A percentile compares a stretch with the other conserved stretches of the same genome.
These are phyloP conservation scores for Secale cereale DNA, from an alignment of 176 grass and related monocot species.

Conservation along the genomic window DNA sequence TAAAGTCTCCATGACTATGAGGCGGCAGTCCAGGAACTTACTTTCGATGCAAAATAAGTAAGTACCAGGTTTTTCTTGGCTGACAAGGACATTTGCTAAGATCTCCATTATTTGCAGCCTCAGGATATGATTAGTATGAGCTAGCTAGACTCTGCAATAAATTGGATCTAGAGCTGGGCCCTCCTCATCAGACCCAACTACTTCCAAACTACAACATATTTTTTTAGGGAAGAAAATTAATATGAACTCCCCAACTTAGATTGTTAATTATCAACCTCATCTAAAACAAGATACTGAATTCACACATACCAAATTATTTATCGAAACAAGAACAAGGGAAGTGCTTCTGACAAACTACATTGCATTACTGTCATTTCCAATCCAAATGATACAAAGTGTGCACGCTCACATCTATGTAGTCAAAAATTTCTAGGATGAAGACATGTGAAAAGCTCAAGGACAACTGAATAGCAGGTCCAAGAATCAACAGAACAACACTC, in stretches of 20 bases:
- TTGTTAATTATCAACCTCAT: background rate
- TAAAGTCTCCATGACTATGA: background rate
- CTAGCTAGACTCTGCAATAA: background rate
- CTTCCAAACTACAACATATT: background rate
- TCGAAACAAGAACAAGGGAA: background rate
- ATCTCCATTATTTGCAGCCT: constrained; percentile 17
- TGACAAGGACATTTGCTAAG: constrained; percentile 2
- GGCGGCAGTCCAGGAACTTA: background rate
- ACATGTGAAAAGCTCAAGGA: background rate
- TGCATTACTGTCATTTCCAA: background rate
- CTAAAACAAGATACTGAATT: background rate
- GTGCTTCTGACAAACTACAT: background rate
- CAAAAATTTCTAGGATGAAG: background rate
- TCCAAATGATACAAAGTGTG: background rate
- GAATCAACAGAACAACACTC: background rate
- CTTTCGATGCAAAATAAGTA: background rate
- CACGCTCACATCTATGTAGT: background rate
- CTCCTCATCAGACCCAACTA: background rate
- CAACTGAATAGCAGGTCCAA: background rate
- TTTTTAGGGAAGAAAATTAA: background rate
- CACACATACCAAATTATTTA: background rate
- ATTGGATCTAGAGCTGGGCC: background rate
- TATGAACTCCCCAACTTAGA: background rate
- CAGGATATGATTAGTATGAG: background rate
- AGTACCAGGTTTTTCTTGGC: background rate